Conservation (phyloP, 352 stramenopile genomes). For the Globisporangium middletonii region DNA sequence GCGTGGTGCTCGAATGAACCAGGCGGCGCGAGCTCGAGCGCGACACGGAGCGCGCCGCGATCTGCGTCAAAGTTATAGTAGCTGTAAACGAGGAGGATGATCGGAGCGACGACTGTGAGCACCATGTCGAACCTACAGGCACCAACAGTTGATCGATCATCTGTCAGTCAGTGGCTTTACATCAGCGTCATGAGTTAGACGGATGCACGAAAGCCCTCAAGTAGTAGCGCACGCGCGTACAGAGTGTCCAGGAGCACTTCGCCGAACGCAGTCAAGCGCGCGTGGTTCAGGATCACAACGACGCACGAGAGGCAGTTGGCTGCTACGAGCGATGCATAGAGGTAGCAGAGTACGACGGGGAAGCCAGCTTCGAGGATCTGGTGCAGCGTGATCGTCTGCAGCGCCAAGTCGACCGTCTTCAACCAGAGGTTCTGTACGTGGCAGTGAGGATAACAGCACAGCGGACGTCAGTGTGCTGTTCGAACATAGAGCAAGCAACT, state of each 20-base stretch:
- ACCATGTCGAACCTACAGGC: constrained; percentile 22
- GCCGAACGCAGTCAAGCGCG: constrained; percentile 11
- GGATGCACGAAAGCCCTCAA: no score
- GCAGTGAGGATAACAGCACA: no score
- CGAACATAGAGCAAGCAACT: no score
- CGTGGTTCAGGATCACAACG: constrained; percentile 2
- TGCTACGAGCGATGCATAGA: constrained; percentile 12
- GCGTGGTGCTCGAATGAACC: constrained; percentile 24
- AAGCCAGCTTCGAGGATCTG: constrained; percentile 21
- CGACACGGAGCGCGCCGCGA: constrained; percentile 14
- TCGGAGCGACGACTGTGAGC: constrained; percentile 19
- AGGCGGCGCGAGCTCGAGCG: constrained; percentile 9
- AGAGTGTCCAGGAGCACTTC: constrained; percentile 26
- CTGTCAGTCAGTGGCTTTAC: no score
- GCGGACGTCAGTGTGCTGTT: no score
- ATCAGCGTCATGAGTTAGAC: no score
- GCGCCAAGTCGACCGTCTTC: constrained; percentile 20
- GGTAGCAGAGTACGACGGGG: constrained; percentile 8
- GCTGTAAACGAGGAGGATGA: constrained; percentile 20
- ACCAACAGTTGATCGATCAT: no score
- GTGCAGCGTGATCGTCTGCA: constrained; percentile 16
- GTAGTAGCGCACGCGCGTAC: neutral
- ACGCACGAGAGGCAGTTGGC: constrained; percentile 18
- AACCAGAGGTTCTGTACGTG: constrained; percentile 19
- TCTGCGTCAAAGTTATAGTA: constrained; percentile 27